These are phyloP conservation scores for Emergomyces orientalis DNA, from an alignment of 2,329 filamentous ascomycete species.

Conservation along the genomic window DNA sequence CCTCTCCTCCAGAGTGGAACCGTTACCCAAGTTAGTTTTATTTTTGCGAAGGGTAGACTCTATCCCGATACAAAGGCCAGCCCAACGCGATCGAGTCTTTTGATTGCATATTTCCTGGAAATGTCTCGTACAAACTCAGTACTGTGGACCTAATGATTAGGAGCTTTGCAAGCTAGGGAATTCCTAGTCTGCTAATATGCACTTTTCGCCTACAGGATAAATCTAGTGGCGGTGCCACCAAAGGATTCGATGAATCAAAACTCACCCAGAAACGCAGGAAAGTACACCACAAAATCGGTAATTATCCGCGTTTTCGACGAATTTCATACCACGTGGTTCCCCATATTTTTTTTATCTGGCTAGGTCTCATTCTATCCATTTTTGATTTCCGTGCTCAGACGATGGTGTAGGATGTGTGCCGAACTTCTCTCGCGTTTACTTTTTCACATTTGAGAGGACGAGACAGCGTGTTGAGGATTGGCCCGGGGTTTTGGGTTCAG, in stretches of 20 bases:
- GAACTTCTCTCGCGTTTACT: no score
- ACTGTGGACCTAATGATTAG: conserved; percentile 34
- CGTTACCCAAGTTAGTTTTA: conserved; percentile 34
- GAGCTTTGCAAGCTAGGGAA: conserved; percentile 41
- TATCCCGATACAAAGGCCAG: no score
- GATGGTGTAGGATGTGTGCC: no score
- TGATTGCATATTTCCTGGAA: conserved; percentile 23
- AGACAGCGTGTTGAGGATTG: conserved; percentile 60
- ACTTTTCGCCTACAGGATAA: not conserved
- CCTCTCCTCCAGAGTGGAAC: no score
- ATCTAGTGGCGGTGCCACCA: not conserved
- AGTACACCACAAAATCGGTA: conserved; percentile 20
- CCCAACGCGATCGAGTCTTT: conserved; percentile 19
- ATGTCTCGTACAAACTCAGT: conserved; percentile 31
- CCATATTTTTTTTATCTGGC: no score
- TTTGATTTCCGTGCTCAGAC: no score
- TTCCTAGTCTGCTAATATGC: not conserved
- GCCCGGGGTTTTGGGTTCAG: conserved; percentile 60
- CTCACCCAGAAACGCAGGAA: conserved; percentile 20
- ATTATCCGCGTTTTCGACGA: conserved; percentile 10
- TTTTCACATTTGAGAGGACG: conserved; percentile 62
- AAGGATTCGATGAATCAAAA: conserved; percentile 24
- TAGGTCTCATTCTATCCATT: no score
- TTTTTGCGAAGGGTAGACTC: conserved; percentile 14
- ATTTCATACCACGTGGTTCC: conserved; percentile 12